These are phyloP conservation scores for Saccharum officinarum DNA, from an alignment of 176 grass and related monocot genomes.

Conservation along the genomic window DNA sequence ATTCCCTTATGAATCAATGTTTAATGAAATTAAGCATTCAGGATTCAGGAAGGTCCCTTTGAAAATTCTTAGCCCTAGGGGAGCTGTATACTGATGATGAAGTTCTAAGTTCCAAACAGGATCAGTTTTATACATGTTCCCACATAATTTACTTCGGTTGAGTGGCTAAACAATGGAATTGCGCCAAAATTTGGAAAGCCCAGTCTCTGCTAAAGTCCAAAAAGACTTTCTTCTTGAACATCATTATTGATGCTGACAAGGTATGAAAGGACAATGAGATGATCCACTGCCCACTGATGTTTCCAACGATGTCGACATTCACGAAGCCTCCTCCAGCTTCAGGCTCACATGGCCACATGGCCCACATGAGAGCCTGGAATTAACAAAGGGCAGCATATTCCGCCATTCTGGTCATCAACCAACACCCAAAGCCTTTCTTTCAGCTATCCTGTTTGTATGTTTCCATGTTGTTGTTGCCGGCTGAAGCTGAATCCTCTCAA, in stretches of 20 bases:
- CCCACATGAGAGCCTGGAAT: background rate
- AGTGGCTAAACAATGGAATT: background rate
- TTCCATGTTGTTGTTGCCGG: background rate
- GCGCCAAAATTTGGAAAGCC: background rate
- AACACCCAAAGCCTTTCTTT: background rate
- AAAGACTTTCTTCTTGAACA: background rate
- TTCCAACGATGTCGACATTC: constrained; percentile 22
- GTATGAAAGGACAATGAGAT: constrained; percentile 17
- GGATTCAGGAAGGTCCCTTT: background rate
- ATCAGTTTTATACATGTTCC: background rate
- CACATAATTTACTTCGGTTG: background rate
- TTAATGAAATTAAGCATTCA: background rate
- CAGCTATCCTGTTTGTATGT: background rate
- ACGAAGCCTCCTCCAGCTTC: background rate
- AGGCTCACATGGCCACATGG: background rate
- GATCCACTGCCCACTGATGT: background rate
- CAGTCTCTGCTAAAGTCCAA: background rate
- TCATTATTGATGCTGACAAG: constrained; percentile 25
- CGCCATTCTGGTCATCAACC: background rate
- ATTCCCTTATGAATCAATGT: background rate
- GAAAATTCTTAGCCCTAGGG: background rate
- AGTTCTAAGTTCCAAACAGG: background rate
- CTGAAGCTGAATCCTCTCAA: constrained; percentile 16
- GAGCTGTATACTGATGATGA: background rate
- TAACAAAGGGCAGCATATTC: background rate